Evolutionary conservation across 331 rosid species (phyloP).

Genomic region (Quercus lobata): DNA sequence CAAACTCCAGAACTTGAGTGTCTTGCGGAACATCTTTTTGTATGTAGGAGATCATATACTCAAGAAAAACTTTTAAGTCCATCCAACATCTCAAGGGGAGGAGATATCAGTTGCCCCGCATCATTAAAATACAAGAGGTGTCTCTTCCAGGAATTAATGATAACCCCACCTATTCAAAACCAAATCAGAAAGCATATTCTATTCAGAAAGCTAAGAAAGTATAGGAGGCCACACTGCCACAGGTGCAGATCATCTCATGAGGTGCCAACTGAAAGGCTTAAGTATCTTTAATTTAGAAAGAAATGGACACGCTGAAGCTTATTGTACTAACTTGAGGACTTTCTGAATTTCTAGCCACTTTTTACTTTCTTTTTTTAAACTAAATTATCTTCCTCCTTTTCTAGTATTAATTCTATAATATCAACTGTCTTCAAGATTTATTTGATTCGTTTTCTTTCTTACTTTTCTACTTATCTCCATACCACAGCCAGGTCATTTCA

Average conservation of each 20-base stretch:
- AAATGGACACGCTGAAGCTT: slow-evolving; percentile 6
- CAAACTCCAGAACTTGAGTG: slow-evolving; percentile 81
- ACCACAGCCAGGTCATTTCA: neutral
- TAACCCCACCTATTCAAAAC: slow-evolving; percentile 69
- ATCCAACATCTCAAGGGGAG: slow-evolving; percentile 56
- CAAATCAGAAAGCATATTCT: slow-evolving; percentile 1
- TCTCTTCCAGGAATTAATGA: slow-evolving; percentile 74
- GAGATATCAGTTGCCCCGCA: slow-evolving; percentile 59
- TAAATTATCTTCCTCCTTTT: neutral
- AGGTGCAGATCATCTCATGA: neutral
- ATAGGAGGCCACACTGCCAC: neutral
- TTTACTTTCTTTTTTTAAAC: neutral
- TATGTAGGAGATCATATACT: slow-evolving; percentile 49
- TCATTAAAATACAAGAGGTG: slow-evolving; percentile 66
- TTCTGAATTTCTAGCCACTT: neutral
- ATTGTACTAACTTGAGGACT: neutral
- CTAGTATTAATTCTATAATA: neutral
- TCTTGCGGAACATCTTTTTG: slow-evolving; percentile 57
- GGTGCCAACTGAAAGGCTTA: neutral
- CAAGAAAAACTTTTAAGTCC: slow-evolving; percentile 71
- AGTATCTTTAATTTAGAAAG: slow-evolving; percentile 1
- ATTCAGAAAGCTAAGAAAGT: neutral
- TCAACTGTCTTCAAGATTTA: neutral
- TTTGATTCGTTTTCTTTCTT: neutral
- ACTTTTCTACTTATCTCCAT: neutral